These are phyloP conservation scores for Pestalotiopsis sp. DNA, from an alignment of 2,329 filamentous ascomycete species.

Conservation along the genomic window DNA sequence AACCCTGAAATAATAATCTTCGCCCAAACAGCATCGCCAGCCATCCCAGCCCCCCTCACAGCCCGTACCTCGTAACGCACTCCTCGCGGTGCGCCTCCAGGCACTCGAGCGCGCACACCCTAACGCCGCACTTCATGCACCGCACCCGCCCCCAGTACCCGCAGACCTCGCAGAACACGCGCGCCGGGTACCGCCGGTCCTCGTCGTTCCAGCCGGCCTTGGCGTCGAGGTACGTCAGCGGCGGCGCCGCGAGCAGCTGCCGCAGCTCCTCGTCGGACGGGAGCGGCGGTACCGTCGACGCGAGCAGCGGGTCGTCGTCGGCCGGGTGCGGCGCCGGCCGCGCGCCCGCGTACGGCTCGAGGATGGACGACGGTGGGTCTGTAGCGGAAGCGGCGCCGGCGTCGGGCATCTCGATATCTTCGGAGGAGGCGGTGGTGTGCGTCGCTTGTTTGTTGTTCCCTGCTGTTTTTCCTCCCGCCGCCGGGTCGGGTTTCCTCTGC, in stretches of 20 bases:
- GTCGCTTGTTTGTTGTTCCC: constrained; percentile 3
- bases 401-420: constrained; percentile 46
- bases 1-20: not conserved
- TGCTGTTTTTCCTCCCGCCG: constrained; percentile 1
- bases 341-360: constrained; percentile 19
- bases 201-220: constrained; percentile 47
- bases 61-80: constrained; percentile 66
- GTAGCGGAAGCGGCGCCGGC: constrained; percentile 31
- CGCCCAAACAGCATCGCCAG: not conserved
- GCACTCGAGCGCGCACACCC: constrained; percentile 78
- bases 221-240: constrained; percentile 70
- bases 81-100: constrained; percentile 73
- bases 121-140: constrained; percentile 77
- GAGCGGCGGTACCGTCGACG: constrained; percentile 58
- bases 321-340: constrained; percentile 43
- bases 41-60: constrained; percentile 15
- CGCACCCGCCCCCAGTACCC: constrained; percentile 80
- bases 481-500: constrained; percentile 9
- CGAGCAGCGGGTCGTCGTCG: constrained; percentile 61
- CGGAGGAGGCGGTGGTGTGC: not conserved
- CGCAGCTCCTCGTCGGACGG: constrained; percentile 65
- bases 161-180: constrained; percentile 77
- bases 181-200: constrained; percentile 52
- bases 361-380: constrained; percentile 1
- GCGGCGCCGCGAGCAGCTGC: constrained; percentile 63